Conservation (phyloP, 495 filamentous ascomycete species). For the Xylaria grammica region DNA sequence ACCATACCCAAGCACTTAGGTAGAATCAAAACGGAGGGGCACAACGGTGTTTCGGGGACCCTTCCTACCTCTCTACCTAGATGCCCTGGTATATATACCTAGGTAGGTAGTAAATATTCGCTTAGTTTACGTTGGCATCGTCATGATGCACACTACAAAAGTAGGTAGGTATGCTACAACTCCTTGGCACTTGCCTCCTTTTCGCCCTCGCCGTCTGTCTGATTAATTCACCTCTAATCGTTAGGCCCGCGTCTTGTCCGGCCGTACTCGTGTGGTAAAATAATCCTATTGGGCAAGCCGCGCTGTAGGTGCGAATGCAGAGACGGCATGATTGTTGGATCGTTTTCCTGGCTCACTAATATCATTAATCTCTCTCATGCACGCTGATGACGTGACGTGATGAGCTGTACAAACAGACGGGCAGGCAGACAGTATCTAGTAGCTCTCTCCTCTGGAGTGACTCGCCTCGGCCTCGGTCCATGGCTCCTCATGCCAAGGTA, state of each 20-base stretch:
- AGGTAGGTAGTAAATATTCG: neutral
- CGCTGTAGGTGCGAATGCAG: neutral
- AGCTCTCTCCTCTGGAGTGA: no score
- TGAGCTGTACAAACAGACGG: neutral
- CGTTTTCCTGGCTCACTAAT: neutral
- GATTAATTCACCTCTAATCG: slow-evolving; percentile 7
- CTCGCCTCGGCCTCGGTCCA: no score
- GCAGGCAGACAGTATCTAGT: slow-evolving; percentile 23
- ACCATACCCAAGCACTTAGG: no score
- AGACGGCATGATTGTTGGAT: neutral
- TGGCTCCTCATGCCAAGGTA: neutral
- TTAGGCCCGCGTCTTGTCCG: slow-evolving; percentile 1
- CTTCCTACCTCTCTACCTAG: neutral
- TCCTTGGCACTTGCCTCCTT: slow-evolving; percentile 1
- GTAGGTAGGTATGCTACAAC: no score
- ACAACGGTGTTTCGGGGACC: no score
- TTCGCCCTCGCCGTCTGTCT: neutral
- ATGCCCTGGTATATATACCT: neutral
- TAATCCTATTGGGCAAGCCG: neutral
- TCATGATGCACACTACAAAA: no score
- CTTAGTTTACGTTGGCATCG: no score
- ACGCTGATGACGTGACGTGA: slow-evolving; percentile 9
- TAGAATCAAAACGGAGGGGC: no score
- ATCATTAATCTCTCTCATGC: slow-evolving; percentile 15
- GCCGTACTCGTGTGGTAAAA: neutral